Conservation (phyloP, 1,139 yeast species). For the Debaryomyces psychrophilus region DNA sequence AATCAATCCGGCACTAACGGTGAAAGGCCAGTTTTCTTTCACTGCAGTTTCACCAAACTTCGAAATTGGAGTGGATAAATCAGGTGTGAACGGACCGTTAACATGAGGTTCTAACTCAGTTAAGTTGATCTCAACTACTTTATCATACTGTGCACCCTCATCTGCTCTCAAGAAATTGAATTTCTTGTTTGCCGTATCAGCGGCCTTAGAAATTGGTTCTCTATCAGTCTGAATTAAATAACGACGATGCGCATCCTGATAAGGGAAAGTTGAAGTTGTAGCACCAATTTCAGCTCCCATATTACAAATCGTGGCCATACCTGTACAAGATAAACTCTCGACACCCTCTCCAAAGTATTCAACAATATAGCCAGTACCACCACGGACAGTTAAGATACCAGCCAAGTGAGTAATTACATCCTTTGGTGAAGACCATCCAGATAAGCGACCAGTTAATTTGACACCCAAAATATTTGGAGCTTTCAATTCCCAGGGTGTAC, state of each 20-base stretch:
- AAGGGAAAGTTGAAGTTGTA: conserved; percentile 95
- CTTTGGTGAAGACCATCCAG: conserved; percentile 95
- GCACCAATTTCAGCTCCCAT: conserved; percentile 99
- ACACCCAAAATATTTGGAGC: conserved; percentile 95
- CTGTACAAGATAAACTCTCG: conserved; percentile 82
- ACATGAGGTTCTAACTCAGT: conserved; percentile 81
- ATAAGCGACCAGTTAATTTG: conserved; percentile 80
- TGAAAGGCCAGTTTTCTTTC: conserved; percentile 77
- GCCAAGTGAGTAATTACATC: conserved; percentile 92
- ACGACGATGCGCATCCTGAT: conserved; percentile 81
- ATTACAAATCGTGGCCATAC: conserved; percentile 99
- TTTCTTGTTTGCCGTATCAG: conserved; percentile 63
- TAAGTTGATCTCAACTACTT: conserved; percentile 78
- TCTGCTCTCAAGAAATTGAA: conserved; percentile 75
- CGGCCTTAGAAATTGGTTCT: conserved; percentile 78
- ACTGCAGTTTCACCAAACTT: conserved; percentile 64
- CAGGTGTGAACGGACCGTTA: conserved; percentile 96
- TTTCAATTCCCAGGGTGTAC: conserved; percentile 98
- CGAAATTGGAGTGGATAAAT: conserved; percentile 84
- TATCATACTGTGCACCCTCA: conserved; percentile 79
- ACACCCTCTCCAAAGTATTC: conserved; percentile 98
- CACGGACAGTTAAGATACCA: conserved; percentile 88
- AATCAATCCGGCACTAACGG: conserved; percentile 85
- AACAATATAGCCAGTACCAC: conserved; percentile 95
- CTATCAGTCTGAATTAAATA: conserved; percentile 83